Evolutionary conservation across 352 stramenopile species (phyloP), one percentile per base, ranked within the genome.

Genomic region (Phytophthora pseudosyringae): DNA sequence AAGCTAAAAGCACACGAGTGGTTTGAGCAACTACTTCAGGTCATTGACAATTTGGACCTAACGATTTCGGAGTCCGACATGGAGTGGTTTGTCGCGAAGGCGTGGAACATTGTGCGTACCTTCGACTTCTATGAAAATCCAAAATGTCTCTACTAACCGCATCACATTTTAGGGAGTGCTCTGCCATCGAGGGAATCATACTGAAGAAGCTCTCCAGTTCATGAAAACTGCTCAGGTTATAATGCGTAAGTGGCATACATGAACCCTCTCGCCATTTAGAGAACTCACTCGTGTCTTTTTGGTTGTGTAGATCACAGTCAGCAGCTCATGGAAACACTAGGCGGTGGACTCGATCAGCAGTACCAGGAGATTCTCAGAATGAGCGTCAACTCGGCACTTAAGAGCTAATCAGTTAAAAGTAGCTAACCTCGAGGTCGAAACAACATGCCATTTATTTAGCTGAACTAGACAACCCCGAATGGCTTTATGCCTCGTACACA

Each of bases 71-170:
- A 82, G 9, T 28, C 75, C 28, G 83, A 92, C 32, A 41, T 79
- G 26, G 86, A 94, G 57, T 94, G 86, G 83, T 83, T 94, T 33
- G 67, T 90, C 25, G 69, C 60, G n/a, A 91, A 89, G 54, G 70
- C 80, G 3, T 94, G 86, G 86, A 94, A 94, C 31, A 78, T 86
- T 38, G 86, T 94, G 77, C 38, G 70, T 76, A 31, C 35, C 8
- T 47, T 55, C 18, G 7, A 35, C n/a, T 36, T 25, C 15, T 15
- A 21, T 21, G 21, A 21, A 13, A 5, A 13, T 47, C 8, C 28
- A 41, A 44, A 9, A 1, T 52, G 1, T 45, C 7, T 58, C 28
- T 62, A 16, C 21, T 64, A 54, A 70, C 26, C 6, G 16, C 15
- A 47, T 13, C 16, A 32, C 21, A 21, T 21, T 58, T 4, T 53